Base-by-base conservation (phyloP, 1,284 basidiomycete species). In the Ustilago crameri region DNA sequence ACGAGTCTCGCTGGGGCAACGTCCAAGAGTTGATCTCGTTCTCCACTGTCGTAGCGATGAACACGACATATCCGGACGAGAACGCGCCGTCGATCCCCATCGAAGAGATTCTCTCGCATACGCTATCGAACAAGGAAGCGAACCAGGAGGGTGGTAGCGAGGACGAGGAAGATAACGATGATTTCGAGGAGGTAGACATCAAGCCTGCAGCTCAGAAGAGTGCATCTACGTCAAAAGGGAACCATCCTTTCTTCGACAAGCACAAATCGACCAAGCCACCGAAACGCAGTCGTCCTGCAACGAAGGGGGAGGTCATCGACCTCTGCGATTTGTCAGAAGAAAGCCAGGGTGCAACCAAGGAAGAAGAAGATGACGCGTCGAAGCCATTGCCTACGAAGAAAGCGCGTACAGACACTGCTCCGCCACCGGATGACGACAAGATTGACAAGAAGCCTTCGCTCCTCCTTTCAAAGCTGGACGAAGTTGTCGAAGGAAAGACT, bases 1-100 rank as follows among this genome's bases (percentile, higher is more conserved):
- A 88, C 85, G 90, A 91, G 40, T 88, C 87, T 38, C 86, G 92
- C 34, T 91, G 90, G 91, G 91, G 93, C 82, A 95, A 95, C 82
- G 89, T 95, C 0, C 87, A 91, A 76, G 93, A 95, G 84, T 85
- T 95, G 69, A 90, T 84, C 67, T 67, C 66, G n/a, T 80, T 80
- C 48, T 72, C 76, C 10, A 65, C 56, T 9, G 49, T 76, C 15
- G 71, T 75, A 3, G 71, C 63, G 5, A 53, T 61, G 38, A 60
- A 70, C 17, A 44, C 20, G 2, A 27, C 51, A 12, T 38, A 49
- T 14, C 32, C 46, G 7, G 56, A 49, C 22, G 49, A 37, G 5
- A 47, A 34, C 24, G 44, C 41, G 34, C 42, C 62, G 3, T 30
- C 46, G 1, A 18, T 71, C 3, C 51, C 57, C 8, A 27, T 71